These are phyloP conservation scores for Pythium folliculosum DNA, from an alignment of 352 stramenopile species.

Conservation along the genomic window DNA sequence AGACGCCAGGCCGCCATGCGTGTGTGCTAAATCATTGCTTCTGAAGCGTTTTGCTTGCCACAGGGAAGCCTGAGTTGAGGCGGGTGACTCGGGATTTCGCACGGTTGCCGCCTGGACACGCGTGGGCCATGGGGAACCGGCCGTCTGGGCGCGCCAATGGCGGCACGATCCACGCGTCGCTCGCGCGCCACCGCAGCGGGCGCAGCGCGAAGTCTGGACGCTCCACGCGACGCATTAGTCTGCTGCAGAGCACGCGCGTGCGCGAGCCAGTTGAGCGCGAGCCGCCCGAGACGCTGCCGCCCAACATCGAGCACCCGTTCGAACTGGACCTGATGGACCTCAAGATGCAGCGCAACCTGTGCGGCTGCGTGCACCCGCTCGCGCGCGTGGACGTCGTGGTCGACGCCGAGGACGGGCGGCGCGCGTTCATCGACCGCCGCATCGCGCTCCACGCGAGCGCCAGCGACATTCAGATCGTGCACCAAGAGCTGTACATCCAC, in stretches of 20 bases:
- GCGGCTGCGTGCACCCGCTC: constrained; percentile 18
- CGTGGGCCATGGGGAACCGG: constrained; percentile 12
- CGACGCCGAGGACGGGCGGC: neutral
- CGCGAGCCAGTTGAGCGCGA: constrained; percentile 2
- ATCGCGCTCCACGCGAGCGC: constrained; percentile 12
- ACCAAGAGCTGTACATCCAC: constrained; percentile 17
- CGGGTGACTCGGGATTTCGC: neutral
- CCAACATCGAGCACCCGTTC: constrained; percentile 13
- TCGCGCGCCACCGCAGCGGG: constrained; percentile 4
- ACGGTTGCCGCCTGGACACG: too few species aligned
- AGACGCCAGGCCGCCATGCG: neutral
- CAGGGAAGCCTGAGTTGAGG: neutral
- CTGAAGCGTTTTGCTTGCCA: neutral
- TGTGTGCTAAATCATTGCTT: neutral
- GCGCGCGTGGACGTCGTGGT: constrained; percentile 26
- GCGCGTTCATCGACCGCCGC: constrained; percentile 16
- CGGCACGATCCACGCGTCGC: constrained; percentile 15
- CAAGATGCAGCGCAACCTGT: constrained; percentile 31
- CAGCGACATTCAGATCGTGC: neutral
- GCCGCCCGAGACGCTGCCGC: constrained; percentile 7
- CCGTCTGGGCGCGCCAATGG: neutral
- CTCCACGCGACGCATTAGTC: constrained; percentile 9
- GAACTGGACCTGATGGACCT: constrained; percentile 22
- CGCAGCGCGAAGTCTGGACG: constrained; percentile 9
- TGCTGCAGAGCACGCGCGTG: constrained; percentile 2